Percentiles rank a stretch among this genome's conserved stretches.
These are phyloP conservation scores for Lippia alba DNA, from an alignment of 305 asterid genomes.

Conservation along the genomic window DNA sequence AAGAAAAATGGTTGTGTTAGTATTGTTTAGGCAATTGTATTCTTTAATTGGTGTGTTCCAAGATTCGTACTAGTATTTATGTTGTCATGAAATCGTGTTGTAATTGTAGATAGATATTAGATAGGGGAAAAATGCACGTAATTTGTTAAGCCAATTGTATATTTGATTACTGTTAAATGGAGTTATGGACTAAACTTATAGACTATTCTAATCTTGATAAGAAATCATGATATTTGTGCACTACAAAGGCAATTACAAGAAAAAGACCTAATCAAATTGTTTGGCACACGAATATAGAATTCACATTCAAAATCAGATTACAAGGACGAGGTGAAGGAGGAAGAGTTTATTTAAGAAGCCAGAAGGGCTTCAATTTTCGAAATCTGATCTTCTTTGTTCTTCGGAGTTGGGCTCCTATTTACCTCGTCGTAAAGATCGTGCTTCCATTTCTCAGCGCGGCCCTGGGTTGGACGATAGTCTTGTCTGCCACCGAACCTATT, in stretches of 20 bases:
- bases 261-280: slow-evolving; percentile 4
- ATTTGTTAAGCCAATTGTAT: slow-evolving; percentile 12
- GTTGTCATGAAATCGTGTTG: not conserved
- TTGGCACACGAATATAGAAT: slow-evolving; percentile 5
- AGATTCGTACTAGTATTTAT: not conserved
- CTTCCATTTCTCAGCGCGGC: slow-evolving; percentile 81
- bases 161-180: slow-evolving; percentile 14
- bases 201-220: too few species aligned
- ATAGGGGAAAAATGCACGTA: not conserved
- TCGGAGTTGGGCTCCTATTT: slow-evolving; percentile 69
- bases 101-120: not conserved
- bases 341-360: slow-evolving; percentile 48
- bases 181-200: too few species aligned
- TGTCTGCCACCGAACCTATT: slow-evolving; percentile 48
- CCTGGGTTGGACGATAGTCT: slow-evolving; percentile 52
- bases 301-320: slow-evolving; percentile 14
- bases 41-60: slow-evolving; percentile 1
- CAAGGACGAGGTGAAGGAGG: not conserved
- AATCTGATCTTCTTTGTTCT: slow-evolving; percentile 86
- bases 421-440: slow-evolving; percentile 42
- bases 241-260: slow-evolving; percentile 8
- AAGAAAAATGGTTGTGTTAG: not conserved
- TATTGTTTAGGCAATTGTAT: not conserved
- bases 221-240: slow-evolving; percentile 9
- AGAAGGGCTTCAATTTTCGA: slow-evolving; percentile 89